Base-by-base conservation (phyloP, 1,284 basidiomycete genomes). In the Coniferiporia sulphurascens region DNA sequence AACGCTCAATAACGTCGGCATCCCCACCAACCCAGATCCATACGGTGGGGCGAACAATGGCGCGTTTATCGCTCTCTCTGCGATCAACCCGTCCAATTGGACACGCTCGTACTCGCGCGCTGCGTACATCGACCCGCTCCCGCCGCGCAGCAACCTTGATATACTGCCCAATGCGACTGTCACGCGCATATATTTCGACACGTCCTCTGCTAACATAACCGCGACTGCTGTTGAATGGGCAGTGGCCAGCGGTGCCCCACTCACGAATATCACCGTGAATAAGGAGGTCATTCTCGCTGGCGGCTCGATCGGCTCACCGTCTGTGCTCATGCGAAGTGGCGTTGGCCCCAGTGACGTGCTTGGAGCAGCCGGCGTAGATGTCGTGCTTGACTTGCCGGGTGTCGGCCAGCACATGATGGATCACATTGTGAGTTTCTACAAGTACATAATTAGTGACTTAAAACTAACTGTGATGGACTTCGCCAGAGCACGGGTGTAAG, bases 371-470 rank as follows among this genome's bases (percentile, higher is more conserved):
- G 81, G 81, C 50, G 80, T 92, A 17, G 55, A 65, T 10, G 70
- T 78, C 4, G 59, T 68, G 27, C 62, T 75, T 45, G 82, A 83
- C 61, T 74, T 90, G 1, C 87, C 88, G 4, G 86, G 85, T 58
- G 89, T 93, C 56, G 90, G 90, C 1, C 83, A 87, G 71, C 85
- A 89, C 72, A 69, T 91, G 48, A 86, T 89, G 69, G 87, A 92
- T 69, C 87, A 89, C 71, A 66, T 87, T 32, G 38, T 41, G 38
- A 15, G 38, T 41, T 41, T 41, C 1, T 2, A 41, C 8, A 41
- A 44, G 36, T 41, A 13, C n/a, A n/a, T n/a, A n/a, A n/a, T n/a
- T 43, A 36, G 22, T 35, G 10, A 15, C 51, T 41, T 19, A 17
- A 17, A 19, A 6, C 15, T 19, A 4, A 51, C 12, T 51, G 22